These are phyloP conservation scores for Centella asiatica DNA, from an alignment of 129 eudicot genomes.

Conservation along the genomic window DNA sequence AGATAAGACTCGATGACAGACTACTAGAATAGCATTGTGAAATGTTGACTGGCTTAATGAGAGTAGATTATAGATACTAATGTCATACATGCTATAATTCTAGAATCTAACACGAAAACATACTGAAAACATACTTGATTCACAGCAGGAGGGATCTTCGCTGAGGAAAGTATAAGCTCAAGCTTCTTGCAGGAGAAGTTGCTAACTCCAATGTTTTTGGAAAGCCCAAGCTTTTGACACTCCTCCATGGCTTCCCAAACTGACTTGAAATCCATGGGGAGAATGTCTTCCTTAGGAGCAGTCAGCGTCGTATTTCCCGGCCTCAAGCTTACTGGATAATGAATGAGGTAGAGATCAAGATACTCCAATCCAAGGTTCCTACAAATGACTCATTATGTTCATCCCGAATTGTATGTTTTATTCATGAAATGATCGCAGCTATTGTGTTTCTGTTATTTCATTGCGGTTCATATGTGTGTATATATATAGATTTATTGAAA, in stretches of 20 bases:
- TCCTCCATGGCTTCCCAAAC: conserved; percentile 74
- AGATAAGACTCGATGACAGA: no score
- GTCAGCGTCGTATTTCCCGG: conserved; percentile 14
- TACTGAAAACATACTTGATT: conserved; percentile 29
- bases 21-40: no score
- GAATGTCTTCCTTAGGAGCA: conserved; percentile 22
- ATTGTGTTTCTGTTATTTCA: no score
- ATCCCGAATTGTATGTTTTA: no score
- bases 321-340: conserved; percentile 41
- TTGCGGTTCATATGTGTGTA: no score
- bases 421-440: no score
- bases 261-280: conserved; percentile 30
- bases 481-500: no score
- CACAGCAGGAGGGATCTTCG: conserved; percentile 51
- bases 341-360: conserved; percentile 53
- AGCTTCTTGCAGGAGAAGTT: conserved; percentile 41
- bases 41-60: no score
- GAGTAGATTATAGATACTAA: no score
- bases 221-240: conserved; percentile 49
- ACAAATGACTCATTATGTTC: neutral
- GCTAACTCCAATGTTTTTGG: conserved; percentile 61
- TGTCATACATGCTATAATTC: no score
- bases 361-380: conserved; percentile 52
- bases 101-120: no score
- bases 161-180: conserved; percentile 35